These are phyloP conservation scores for Fusarium duplospermum DNA, from an alignment of 2,329 filamentous ascomycete species.

Conservation along the genomic window DNA sequence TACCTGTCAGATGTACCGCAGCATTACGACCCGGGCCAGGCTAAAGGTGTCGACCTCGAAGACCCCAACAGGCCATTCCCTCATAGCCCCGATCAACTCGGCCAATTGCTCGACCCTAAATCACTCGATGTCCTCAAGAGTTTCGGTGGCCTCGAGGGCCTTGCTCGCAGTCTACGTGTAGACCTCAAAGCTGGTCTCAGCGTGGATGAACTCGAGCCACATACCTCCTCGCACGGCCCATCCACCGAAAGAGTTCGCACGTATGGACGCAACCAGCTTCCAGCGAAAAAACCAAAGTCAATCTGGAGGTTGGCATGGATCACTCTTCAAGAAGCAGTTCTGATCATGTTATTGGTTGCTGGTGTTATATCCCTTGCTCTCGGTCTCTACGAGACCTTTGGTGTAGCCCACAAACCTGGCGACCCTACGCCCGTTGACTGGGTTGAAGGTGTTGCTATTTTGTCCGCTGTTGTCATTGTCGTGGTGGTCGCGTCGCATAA, in stretches of 20 bases:
- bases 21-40: background rate
- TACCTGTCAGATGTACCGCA: constrained; percentile 11
- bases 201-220: constrained; percentile 65
- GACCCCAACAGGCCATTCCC: constrained; percentile 2
- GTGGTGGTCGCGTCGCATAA: constrained; percentile 72
- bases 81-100: constrained; percentile 56
- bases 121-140: constrained; percentile 77
- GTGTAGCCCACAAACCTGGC: constrained; percentile 52
- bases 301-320: constrained; percentile 22
- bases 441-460: constrained; percentile 75
- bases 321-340: constrained; percentile 53
- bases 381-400: constrained; percentile 74
- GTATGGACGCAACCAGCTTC: constrained; percentile 13
- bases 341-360: constrained; percentile 73
- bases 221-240: constrained; percentile 41
- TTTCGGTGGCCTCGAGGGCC: constrained; percentile 74
- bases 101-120: constrained; percentile 81
- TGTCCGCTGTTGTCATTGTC: constrained; percentile 71
- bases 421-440: constrained; percentile 62
- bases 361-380: constrained; percentile 73
- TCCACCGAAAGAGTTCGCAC: constrained; percentile 2
- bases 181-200: constrained; percentile 73
- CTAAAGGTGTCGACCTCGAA: background rate
- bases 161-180: constrained; percentile 77
- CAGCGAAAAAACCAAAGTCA: constrained; percentile 16